Conservation (phyloP, 352 stramenopile genomes). For the Pythium guiyangense region DNA sequence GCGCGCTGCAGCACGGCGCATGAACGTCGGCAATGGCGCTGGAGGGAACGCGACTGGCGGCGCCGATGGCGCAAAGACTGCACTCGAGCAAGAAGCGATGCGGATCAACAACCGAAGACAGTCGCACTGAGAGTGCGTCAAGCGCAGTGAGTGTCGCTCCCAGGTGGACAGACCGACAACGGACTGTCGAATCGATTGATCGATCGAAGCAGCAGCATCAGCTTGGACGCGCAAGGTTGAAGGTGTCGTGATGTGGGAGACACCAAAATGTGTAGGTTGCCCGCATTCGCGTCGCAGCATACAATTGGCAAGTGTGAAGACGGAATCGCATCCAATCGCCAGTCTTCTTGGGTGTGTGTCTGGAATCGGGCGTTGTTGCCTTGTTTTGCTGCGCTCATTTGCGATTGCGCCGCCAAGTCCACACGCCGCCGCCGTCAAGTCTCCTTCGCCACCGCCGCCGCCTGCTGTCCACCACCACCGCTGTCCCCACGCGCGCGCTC, state of each 20-base stretch:
- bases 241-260: too few species aligned
- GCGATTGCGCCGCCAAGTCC: neutral
- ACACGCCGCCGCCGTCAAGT: neutral
- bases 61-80: slow-evolving; percentile 15
- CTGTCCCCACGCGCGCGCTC: too few species aligned
- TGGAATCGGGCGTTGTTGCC: neutral
- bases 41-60: neutral
- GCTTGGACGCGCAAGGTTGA: too few species aligned
- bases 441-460: too few species aligned
- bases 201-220: too few species aligned
- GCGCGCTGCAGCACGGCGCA: slow-evolving; percentile 20
- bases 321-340: neutral
- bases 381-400: neutral
- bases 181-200: too few species aligned
- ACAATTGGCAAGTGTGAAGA: neutral
- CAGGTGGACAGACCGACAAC: too few species aligned
- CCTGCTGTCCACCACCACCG: too few species aligned
- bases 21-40: slow-evolving; percentile 1
- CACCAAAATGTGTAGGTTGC: too few species aligned
- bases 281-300: too few species aligned
- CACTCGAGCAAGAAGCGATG: slow-evolving; percentile 13
- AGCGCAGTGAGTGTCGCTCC: neutral
- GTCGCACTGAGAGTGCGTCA: slow-evolving; percentile 44
- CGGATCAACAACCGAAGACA: slow-evolving; percentile 54
- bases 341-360: neutral